Evolutionary conservation across 2,329 filamentous ascomycete genomes (phyloP).

Genomic region (Biscogniauxia mediterranea): DNA sequence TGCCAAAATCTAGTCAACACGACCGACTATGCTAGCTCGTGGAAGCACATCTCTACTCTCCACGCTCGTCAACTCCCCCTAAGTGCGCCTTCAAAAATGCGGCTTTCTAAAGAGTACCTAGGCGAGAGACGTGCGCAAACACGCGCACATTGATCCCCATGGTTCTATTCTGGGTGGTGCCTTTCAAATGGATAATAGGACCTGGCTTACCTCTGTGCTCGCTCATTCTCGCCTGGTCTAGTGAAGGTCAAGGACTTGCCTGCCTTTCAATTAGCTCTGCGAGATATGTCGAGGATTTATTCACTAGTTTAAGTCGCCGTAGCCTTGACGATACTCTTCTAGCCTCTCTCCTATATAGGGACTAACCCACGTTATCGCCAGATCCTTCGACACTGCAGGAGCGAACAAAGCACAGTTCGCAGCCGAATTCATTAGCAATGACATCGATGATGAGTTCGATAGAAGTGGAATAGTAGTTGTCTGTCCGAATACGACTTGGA

Average conservation of each 20-base stretch:
- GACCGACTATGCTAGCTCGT: neutral
- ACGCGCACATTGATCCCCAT: neutral
- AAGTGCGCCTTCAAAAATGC: no score
- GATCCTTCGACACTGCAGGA: conserved; percentile 13
- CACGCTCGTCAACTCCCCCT: neutral
- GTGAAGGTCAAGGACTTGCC: neutral
- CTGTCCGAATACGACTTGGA: conserved; percentile 41
- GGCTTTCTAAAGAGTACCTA: neutral
- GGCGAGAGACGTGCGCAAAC: neutral
- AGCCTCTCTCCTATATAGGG: conserved; percentile 27
- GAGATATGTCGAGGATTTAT: neutral
- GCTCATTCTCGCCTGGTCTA: neutral
- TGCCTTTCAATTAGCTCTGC: neutral
- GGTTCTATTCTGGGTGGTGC: neutral
- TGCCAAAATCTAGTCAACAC: neutral
- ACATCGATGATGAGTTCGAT: conserved; percentile 33
- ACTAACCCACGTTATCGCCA: conserved; percentile 24
- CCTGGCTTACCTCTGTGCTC: conserved; percentile 10
- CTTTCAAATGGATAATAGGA: neutral
- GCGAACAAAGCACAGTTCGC: conserved; percentile 25
- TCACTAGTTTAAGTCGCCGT: conserved; percentile 26
- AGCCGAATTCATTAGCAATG: conserved; percentile 23
- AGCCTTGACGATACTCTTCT: conserved; percentile 24
- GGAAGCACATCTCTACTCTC: neutral
- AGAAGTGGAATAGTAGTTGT: conserved; percentile 31